Base-by-base conservation (phyloP, 768 basidiomycete species). In the Russula brevipes region DNA sequence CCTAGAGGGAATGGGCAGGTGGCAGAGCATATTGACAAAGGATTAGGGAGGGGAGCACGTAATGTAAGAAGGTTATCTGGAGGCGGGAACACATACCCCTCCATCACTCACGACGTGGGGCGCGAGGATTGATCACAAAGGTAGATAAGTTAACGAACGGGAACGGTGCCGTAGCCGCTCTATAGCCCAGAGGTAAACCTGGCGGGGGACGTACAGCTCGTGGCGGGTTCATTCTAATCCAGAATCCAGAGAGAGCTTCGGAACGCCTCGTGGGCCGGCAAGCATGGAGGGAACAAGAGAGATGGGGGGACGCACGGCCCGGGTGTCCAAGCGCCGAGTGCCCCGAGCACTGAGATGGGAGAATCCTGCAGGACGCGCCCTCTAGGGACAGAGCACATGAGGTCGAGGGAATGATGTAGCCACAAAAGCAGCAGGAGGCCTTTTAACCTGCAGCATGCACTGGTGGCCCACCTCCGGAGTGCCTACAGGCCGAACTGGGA, bases 401-500 rank as follows among this genome's bases (percentile, higher is more conserved):
- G 58, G 52, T 38, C 33, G 14, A 39, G 17, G 45, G 41, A 30
- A 44, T 31, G 46, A 38, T 54, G 19, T 24, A 36, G 12, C 11
- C 47, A 41, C n/a, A 24, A 42, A 59, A 54, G 24, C 24, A 44
- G 9, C 57, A 44, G 35, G 41, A 54, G 31, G 41, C 53, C 39
- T 64, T 64, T 55, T 58, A 64, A 41, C 46, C 14, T 19, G 12
- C 12, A 38, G 46, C 51, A 47, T 41, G 51, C 46, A 30, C 46
- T 54, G 39, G 41, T 51, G 19, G 39, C 35, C 35, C 41, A 47
- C 42, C 41, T 45, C 54, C 47, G 30, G 47, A 60, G 38, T 50
- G 17, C 41, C 47, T 19, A 38, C 39, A 16, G 3, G 24, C 58
- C 63, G 58, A 33, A 60, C 38, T 60, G 44, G 57, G 63, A 60